A percentile compares a stretch with the other conserved stretches of the same genome.
phyloP scores from a whole-genome alignment of 257 asterid genomes.

The Nicotiana noctiflora region DNA sequence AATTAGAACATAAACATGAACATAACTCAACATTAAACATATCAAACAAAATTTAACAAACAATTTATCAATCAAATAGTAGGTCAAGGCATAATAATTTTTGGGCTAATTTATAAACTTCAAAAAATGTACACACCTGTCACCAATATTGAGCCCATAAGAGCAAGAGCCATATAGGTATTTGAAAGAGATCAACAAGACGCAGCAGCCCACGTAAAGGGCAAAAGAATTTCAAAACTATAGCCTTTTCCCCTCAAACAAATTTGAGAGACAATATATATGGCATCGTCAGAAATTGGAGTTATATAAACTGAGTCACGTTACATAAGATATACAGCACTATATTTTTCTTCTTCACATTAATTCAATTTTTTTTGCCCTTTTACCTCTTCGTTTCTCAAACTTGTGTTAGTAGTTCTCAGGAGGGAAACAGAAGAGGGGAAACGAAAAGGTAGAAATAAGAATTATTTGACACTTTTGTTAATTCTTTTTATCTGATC shows the following conservation, averaged over 20 bases:
- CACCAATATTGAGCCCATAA: neutral
- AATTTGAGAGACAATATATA: neutral
- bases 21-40: neutral
- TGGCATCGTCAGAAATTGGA: neutral
- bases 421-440: conserved; percentile 12
- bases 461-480: no score
- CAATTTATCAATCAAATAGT: neutral
- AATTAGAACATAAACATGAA: neutral
- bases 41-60: neutral
- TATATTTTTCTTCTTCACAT: neutral
- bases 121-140: neutral
- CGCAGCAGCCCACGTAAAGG: neutral
- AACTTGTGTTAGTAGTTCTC: conserved; percentile 9
- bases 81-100: neutral
- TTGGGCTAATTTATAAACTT: neutral
- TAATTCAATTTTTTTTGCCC: neutral
- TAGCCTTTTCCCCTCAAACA: neutral
- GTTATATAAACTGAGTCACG: neutral
- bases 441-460: neutral
- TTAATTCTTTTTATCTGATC: conserved; percentile 20
- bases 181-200: neutral
- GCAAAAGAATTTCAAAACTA: neutral
- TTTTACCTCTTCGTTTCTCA: conserved; percentile 15
- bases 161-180: neutral
- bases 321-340: neutral